phyloP scores from a whole-genome alignment of 441 rosid species.

The Sinapis alba region DNA sequence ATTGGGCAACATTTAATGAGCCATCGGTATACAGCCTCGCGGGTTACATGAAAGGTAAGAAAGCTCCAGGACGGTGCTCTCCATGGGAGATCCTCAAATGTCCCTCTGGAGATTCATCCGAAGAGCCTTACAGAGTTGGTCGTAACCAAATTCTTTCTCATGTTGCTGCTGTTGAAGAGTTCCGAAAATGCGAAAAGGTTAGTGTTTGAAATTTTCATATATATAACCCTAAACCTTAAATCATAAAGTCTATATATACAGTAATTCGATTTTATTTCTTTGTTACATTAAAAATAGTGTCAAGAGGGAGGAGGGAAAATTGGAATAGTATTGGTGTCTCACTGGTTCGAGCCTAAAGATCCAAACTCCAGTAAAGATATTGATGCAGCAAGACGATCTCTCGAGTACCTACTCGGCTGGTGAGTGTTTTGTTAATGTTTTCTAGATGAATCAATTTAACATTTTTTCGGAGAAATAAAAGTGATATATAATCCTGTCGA shows the following conservation, averaged over 20 bases:
- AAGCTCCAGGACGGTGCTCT: slow-evolving; percentile 64
- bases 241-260: background rate
- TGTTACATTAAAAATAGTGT: slow-evolving; percentile 17
- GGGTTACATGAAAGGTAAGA: slow-evolving; percentile 43
- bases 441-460: too few relatives aligned
- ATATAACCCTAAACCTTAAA: background rate
- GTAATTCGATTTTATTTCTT: background rate
- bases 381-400: slow-evolving; percentile 51
- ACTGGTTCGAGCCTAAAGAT: slow-evolving; percentile 58
- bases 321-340: slow-evolving; percentile 56
- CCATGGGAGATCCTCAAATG: slow-evolving; percentile 44
- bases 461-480: too few relatives aligned
- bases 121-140: slow-evolving; percentile 57
- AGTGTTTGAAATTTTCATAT: background rate
- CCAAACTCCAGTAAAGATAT: slow-evolving; percentile 38
- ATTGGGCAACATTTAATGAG: slow-evolving; percentile 81
- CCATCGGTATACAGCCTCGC: slow-evolving; percentile 39
- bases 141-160: slow-evolving; percentile 74
- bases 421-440: slow-evolving; percentile 9
- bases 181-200: slow-evolving; percentile 46
- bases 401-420: slow-evolving; percentile 70
- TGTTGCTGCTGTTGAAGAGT: slow-evolving; percentile 54
- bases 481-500: background rate
- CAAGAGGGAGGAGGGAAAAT: slow-evolving; percentile 48
- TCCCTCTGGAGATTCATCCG: slow-evolving; percentile 53